Evolutionary conservation across 2,329 filamentous ascomycete species (phyloP), one percentile per base, ranked within the genome.

Genomic region (Clarireedia hainanense): DNA sequence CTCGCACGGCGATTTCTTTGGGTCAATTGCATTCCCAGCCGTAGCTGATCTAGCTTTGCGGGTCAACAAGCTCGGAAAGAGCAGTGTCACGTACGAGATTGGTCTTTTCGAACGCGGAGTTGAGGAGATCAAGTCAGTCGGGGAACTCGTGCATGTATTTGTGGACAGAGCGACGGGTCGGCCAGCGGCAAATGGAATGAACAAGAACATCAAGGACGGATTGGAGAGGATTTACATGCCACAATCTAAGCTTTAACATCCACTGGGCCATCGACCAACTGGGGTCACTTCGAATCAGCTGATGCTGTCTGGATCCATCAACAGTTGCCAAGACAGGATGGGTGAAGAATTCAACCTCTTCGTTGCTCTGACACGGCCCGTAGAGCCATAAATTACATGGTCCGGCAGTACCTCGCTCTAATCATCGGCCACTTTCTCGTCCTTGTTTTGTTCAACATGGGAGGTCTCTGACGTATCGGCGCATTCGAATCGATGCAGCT

Each of bases 41-140:
- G 78, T 91, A 3, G 80, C 95, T 0, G 89, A 96, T 63, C 77
- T 96, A 4, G 89, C 85, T 1, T 72, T 97, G 45, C 80, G 91
- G 12, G 90, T 96, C 37, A 88, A 86, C 63, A 91, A 86, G 70
- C 78, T 97, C 6, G 91, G 91, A 4, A 88, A 83, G 63, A 90
- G 88, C 26, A 96, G 90, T 66, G 91, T 95, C 7, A 88, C 84
- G 12, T 97, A 96, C 67, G 92, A 97, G 68, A 82, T 95, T 57
- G 94, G 84, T 0, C 78, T 97, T 1, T 97, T 96, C 66, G 85
- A 89, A 68, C 78, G 81, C 58, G 89, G 86, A 0, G 74, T 84
- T 2, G 83, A 89, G 1, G 75, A 80, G 20, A 89, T 94, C 9
- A 89, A 87, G 68, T 89, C 90, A 10, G 90, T 96, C 0, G 91